phyloP scores from a whole-genome alignment of 2,329 filamentous ascomycete species.

The Arthrobotrys sinensis region DNA sequence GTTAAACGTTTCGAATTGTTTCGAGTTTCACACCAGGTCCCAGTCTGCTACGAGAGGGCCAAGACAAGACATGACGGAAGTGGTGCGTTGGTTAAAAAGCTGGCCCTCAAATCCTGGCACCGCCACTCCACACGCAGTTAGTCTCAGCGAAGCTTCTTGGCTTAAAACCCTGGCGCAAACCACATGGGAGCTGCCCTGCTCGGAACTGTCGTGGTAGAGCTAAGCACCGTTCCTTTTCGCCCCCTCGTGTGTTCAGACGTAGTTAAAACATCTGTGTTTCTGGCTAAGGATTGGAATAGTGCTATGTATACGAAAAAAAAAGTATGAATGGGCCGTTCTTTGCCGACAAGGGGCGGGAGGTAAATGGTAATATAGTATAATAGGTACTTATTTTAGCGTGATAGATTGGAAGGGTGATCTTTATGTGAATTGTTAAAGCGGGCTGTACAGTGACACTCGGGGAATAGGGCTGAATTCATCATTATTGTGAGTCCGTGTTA shows the following conservation, averaged over 20 bases:
- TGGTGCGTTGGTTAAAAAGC: not conserved
- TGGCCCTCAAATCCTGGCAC: not conserved
- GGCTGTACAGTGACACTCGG: not conserved
- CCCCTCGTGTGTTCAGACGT: constrained; percentile 49
- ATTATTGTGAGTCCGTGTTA: not conserved
- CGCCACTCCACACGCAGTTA: too few relatives aligned
- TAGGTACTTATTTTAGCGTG: constrained; percentile 12
- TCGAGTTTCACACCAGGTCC: constrained; percentile 52
- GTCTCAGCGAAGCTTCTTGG: too few relatives aligned
- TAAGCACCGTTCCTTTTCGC: not conserved
- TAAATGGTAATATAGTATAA: too few relatives aligned
- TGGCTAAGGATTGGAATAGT: constrained; percentile 1
- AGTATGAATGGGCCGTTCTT: not conserved
- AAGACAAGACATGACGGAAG: not conserved
- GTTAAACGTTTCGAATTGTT: constrained; percentile 59
- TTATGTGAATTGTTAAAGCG: not conserved
- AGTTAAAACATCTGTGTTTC: constrained; percentile 42
- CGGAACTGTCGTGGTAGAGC: too few relatives aligned
- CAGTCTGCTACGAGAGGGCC: constrained; percentile 32
- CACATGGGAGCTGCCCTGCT: too few relatives aligned
- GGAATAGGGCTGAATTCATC: constrained; percentile 2
- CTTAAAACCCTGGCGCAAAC: too few relatives aligned
- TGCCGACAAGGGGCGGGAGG: constrained; percentile 35
- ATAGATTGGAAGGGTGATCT: not conserved
- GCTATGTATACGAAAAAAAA: constrained; percentile 7